These are phyloP conservation scores for Phytophthora syringae DNA, from an alignment of 352 stramenopile genomes.

Conservation along the genomic window DNA sequence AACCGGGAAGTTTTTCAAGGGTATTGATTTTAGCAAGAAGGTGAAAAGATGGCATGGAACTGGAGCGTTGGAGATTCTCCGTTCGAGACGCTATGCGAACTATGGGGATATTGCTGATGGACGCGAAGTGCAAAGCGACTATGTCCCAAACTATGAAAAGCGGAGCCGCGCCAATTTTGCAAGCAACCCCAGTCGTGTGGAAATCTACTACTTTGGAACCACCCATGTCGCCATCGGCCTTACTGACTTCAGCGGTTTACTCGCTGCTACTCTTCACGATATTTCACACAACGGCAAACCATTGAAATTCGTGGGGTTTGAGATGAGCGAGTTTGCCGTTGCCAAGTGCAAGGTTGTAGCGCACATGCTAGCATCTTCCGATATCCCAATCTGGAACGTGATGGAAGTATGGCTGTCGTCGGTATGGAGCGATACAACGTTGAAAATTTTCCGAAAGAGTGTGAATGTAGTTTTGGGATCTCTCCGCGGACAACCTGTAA, in stretches of 20 bases:
- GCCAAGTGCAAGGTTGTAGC: slow-evolving; percentile 37
- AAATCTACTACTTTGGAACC: slow-evolving; percentile 30
- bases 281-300: not conserved
- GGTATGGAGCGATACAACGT: slow-evolving; percentile 24
- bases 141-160: slow-evolving; percentile 11
- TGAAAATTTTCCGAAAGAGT: slow-evolving; percentile 22
- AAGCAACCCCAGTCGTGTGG: slow-evolving; percentile 12
- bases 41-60: slow-evolving; percentile 37
- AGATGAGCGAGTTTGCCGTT: slow-evolving; percentile 38
- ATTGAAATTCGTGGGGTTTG: slow-evolving; percentile 33
- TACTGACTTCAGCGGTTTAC: slow-evolving; percentile 30
- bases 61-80: slow-evolving; percentile 18
- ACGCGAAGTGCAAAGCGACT: slow-evolving; percentile 2
- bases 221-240: slow-evolving; percentile 36
- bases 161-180: slow-evolving; percentile 22
- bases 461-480: slow-evolving; percentile 12
- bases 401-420: slow-evolving; percentile 42
- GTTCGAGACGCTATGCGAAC: not conserved
- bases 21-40: not conserved
- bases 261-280: slow-evolving; percentile 11
- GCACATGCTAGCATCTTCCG: slow-evolving; percentile 23
- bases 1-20: slow-evolving; percentile 9
- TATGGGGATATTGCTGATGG: slow-evolving; percentile 27
- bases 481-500: slow-evolving; percentile 10
- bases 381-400: slow-evolving; percentile 21